A percentile compares a stretch with the other conserved stretches of the same genome.
These are phyloP conservation scores for Gnaphalium uliginosum DNA, from an alignment of 129 eudicot genomes.

Conservation along the genomic window DNA sequence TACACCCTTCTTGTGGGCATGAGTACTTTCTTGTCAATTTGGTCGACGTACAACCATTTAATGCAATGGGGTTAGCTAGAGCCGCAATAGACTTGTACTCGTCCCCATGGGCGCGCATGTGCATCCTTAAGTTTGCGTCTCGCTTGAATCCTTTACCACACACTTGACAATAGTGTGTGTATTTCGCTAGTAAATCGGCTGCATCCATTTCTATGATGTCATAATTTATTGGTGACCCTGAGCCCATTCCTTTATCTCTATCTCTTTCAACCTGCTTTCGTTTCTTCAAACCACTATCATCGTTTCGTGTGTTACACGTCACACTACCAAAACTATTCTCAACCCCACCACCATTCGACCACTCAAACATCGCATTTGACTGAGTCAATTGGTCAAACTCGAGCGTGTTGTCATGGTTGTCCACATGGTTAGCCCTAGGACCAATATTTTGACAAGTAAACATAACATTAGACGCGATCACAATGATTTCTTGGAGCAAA, in stretches of 20 bases:
- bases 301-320: conserved; percentile 24
- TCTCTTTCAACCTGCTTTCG: not conserved
- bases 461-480: conserved; percentile 69
- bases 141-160: conserved; percentile 96
- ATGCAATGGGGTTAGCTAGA: conserved; percentile 44
- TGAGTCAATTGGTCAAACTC: conserved; percentile 29
- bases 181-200: conserved; percentile 65
- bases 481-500: conserved; percentile 75
- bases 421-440: conserved; percentile 16
- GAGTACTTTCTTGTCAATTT: conserved; percentile 52
- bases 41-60: not conserved
- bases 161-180: conserved; percentile 77
- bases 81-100: conserved; percentile 83
- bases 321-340: conserved; percentile 25
- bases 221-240: conserved; percentile 19
- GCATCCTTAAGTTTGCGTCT: conserved; percentile 94
- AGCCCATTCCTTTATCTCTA: conserved; percentile 6
- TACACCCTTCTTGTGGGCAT: conserved; percentile 89
- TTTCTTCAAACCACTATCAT: conserved; percentile 8
- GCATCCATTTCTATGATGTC: conserved; percentile 80
- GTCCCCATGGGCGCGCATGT: conserved; percentile 98
- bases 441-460: conserved; percentile 66
- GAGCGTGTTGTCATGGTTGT: conserved; percentile 18
- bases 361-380: conserved; percentile 26
- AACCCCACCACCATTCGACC: conserved; percentile 34